Evolutionary conservation across 2,329 filamentous ascomycete genomes (phyloP), one percentile per base, ranked within the genome.

Genomic region (Didymella arachidicola): DNA sequence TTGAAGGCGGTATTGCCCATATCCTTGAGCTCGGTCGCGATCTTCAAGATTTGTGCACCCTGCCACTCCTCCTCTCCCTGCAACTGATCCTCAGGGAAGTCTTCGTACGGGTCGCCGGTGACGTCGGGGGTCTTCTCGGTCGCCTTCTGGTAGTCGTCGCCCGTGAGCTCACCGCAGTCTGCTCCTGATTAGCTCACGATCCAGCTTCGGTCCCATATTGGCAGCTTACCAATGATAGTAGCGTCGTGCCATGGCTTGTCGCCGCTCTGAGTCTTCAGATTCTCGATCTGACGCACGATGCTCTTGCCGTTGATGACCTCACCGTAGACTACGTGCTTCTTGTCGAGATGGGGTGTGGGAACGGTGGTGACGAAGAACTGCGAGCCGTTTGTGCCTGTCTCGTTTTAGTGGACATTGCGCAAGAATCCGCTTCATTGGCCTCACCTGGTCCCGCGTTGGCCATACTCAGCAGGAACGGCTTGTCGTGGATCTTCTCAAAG

Each of bases 341-440:
- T 87, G 77, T 99, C 93, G 38, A 98, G 86, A 78, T 98, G 95
- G 46, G 93, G 93, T 14, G 95, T 98, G n/a, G 89, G 84, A 29
- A 97, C 92, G 16, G 95, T 98, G 47, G 95, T 99, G 71, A 98
- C 83, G 85, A 99, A 99, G 86, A 99, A 99, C 75, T 99, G 95
- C 49, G 91, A 96, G 73, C 95, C 95, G 77, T 99, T 99, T 77
- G 95, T 97, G 70, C 89, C 89, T 91, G 66, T 18, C 11, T 29
- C n/a, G 18, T 42, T 53, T 70, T 44, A 70, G 64, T 18, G 8
- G 36, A 16, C 16, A 16, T 14, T 30, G 22, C 19, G 7, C 8
- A 26, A 2, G n/a, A 14, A 8, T 8, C 11, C 11, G 29, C 11
- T 49, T 10, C 22, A 8, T 16, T 32, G n/a, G 22, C 79, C 86